phyloP scores from a whole-genome alignment of 139 green algal species.

The Closterium sp. region DNA sequence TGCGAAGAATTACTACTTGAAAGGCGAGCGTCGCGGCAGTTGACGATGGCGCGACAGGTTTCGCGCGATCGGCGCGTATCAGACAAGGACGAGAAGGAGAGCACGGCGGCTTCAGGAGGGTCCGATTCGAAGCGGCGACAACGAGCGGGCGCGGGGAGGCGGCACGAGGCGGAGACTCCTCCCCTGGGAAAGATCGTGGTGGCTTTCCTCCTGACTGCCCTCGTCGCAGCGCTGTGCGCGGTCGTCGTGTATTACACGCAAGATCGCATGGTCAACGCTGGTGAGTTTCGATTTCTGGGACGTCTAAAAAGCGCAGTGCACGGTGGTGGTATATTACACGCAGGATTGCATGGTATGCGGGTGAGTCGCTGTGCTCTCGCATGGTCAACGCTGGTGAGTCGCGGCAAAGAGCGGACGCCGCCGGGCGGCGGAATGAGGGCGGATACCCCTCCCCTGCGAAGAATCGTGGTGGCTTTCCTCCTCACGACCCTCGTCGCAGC shows the following conservation, averaged over 20 bases:
- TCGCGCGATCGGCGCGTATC: background rate
- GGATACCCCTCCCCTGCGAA: background rate
- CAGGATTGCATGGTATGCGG: no score
- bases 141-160: background rate
- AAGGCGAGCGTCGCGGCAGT: background rate
- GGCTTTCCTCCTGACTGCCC: background rate
- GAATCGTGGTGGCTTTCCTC: no score
- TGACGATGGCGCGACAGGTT: background rate
- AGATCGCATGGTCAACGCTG: background rate
- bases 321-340: no score
- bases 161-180: background rate
- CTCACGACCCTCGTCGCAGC: no score
- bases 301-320: no score
- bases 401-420: background rate
- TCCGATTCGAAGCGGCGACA: background rate
- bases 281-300: background rate
- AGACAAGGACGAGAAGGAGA: background rate
- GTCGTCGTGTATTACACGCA: background rate
- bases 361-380: no score
- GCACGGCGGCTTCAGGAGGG: background rate
- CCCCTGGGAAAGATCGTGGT: background rate
- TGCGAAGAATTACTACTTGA: no score
- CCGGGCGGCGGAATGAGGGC: background rate
- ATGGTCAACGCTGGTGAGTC: no score
- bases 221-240: background rate